phyloP scores from a whole-genome alignment of 371 early-diverging fungal species.

The Apophysomyces elegans region DNA sequence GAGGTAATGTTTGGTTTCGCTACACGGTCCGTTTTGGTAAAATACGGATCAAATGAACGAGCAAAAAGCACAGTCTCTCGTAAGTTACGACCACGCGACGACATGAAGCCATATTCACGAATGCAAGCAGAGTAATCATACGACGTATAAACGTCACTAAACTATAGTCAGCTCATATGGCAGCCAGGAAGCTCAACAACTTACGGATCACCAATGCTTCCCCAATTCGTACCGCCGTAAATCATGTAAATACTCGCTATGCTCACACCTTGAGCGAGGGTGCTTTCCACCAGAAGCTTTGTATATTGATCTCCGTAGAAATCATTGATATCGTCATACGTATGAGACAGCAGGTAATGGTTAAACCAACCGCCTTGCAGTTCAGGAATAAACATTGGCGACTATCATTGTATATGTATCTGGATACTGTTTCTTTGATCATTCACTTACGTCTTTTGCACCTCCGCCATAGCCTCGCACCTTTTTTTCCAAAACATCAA shows the following conservation, averaged over 20 bases:
- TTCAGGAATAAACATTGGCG: constrained; percentile 81
- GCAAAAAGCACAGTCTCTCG: constrained; percentile 67
- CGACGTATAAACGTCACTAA: constrained; percentile 77
- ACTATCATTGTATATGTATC: constrained; percentile 27
- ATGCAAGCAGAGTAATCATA: constrained; percentile 84
- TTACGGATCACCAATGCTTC: constrained; percentile 77
- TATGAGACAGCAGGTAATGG: constrained; percentile 68
- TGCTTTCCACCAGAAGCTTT: constrained; percentile 61
- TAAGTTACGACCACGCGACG: constrained; percentile 67
- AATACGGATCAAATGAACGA: constrained; percentile 67
- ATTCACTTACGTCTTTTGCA: constrained; percentile 55
- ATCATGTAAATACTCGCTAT: constrained; percentile 74
- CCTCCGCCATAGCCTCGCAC: constrained; percentile 78
- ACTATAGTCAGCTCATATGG: background rate
- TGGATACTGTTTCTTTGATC: background rate
- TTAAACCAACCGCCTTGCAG: constrained; percentile 87
- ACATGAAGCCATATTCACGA: constrained; percentile 77
- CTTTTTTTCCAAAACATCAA: constrained; percentile 71
- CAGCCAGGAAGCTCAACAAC: constrained; percentile 21
- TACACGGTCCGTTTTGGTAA: constrained; percentile 59
- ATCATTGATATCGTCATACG: constrained; percentile 72
- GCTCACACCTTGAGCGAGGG: constrained; percentile 73
- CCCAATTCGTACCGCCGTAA: constrained; percentile 90
- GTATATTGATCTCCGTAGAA: constrained; percentile 80
- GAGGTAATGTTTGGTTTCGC: constrained; percentile 40